Evolutionary conservation across 208 protist species (phyloP).

Genomic region (Trypanosoma conorhini): DNA sequence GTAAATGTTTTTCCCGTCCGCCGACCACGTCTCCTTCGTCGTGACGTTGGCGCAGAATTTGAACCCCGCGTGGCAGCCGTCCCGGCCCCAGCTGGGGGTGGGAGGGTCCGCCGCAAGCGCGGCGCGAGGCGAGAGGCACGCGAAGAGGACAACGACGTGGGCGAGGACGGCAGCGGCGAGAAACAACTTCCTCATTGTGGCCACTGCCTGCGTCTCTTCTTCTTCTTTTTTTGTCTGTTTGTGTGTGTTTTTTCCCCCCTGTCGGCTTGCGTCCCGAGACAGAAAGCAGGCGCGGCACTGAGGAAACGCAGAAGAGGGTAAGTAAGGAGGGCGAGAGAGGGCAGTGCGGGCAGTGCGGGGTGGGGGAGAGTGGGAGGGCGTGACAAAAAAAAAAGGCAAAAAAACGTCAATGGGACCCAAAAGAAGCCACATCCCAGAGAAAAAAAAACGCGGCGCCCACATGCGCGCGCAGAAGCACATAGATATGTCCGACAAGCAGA

Average conservation of each 20-base stretch:
- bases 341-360: background rate
- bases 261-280: no score
- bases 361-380: no score
- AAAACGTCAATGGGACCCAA: no score
- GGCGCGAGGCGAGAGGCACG: background rate
- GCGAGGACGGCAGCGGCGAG: background rate
- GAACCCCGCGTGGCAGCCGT: constrained; percentile 31
- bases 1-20: constrained; percentile 26
- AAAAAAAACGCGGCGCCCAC: no score
- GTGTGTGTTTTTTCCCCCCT: no score
- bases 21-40: constrained; percentile 35
- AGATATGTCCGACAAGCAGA: constrained; percentile 11
- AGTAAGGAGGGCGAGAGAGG: background rate
- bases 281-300: no score
- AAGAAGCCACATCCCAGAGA: no score
- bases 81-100: constrained; percentile 29
- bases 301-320: no score
- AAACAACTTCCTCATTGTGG: background rate
- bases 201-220: no score
- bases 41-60: constrained; percentile 44
- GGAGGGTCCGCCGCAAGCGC: constrained; percentile 31
- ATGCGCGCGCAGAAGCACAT: no score
- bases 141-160: constrained; percentile 1
- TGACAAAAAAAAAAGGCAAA: no score
- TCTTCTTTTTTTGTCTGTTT: no score